These are phyloP conservation scores for Boletus edulis DNA, from an alignment of 768 basidiomycete species.

Conservation along the genomic window DNA sequence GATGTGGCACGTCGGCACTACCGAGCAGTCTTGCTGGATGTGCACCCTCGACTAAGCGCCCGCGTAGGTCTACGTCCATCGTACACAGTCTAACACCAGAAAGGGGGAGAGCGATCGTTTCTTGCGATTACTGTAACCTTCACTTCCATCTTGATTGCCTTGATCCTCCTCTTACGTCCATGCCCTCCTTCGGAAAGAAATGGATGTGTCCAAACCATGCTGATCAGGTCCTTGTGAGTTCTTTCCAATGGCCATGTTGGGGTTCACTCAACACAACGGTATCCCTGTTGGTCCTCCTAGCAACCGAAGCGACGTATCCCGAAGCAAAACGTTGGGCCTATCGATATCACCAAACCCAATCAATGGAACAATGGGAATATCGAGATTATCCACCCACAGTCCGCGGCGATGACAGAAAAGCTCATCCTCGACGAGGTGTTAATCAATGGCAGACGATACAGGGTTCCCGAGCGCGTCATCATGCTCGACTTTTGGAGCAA, in stretches of 20 bases:
- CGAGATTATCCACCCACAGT: conserved; percentile 73
- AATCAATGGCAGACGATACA: conserved; percentile 86
- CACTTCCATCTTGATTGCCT: conserved; percentile 98
- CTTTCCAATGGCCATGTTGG: neutral
- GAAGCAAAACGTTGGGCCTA: conserved; percentile 59
- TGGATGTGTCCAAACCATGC: conserved; percentile 99
- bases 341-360: conserved; percentile 72
- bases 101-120: conserved; percentile 73
- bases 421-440: conserved; percentile 77
- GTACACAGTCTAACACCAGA: conserved; percentile 44
- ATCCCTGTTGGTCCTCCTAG: conserved; percentile 39
- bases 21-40: conserved; percentile 52
- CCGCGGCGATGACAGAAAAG: conserved; percentile 42
- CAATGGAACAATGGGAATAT: conserved; percentile 92
- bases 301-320: conserved; percentile 78
- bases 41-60: conserved; percentile 52
- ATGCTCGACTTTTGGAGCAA: conserved; percentile 96
- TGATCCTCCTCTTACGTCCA: conserved; percentile 80
- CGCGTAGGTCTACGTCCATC: conserved; percentile 45
- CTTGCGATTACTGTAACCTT: conserved; percentile 92
- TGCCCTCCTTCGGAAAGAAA: conserved; percentile 87
- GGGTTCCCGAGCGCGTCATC: conserved; percentile 90
- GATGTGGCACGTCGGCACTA: conserved; percentile 80
- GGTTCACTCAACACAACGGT: neutral
- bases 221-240: conserved; percentile 78